A percentile compares a stretch with the other conserved stretches of the same genome.
Conservation (phyloP, 306 rosid genomes). For the Medicago ruthenica region DNA sequence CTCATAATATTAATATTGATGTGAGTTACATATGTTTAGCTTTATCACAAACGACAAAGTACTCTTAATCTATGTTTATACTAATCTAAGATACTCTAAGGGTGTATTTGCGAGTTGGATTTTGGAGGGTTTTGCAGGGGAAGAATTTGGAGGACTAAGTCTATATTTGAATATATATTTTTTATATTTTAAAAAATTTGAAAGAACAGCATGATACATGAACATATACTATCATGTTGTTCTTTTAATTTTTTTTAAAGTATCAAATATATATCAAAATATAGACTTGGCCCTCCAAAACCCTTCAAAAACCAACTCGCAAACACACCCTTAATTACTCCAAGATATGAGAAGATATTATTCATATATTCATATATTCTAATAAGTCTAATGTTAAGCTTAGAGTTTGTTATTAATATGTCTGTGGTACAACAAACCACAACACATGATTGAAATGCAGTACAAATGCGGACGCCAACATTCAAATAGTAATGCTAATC, state of each 20-base stretch:
- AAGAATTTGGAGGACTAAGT: too few relatives aligned
- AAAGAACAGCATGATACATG: too few relatives aligned
- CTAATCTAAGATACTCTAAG: slow-evolving; percentile 1
- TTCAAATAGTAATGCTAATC: slow-evolving; percentile 27
- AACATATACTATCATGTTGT: too few relatives aligned
- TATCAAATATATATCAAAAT: too few relatives aligned
- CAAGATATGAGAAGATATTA: neutral
- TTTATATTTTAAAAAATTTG: too few relatives aligned
- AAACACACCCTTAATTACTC: neutral
- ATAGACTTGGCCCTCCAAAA: too few relatives aligned
- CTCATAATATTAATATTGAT: slow-evolving; percentile 10
- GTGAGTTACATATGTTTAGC: neutral
- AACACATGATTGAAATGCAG: slow-evolving; percentile 7
- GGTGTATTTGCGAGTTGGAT: too few relatives aligned
- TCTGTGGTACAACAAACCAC: neutral
- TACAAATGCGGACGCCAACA: slow-evolving; percentile 28
- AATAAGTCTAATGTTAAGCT: neutral
- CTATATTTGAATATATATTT: too few relatives aligned
- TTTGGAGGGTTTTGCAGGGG: too few relatives aligned
- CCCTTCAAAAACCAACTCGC: too few relatives aligned
- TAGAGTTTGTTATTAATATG: slow-evolving; percentile 1
- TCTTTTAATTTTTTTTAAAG: too few relatives aligned
- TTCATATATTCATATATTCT: slow-evolving; percentile 16
- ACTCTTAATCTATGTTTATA: slow-evolving; percentile 2
- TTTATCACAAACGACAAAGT: slow-evolving; percentile 13